These are phyloP conservation scores for Tanacetum coccineum DNA, from an alignment of 129 eudicot genomes.

Conservation along the genomic window DNA sequence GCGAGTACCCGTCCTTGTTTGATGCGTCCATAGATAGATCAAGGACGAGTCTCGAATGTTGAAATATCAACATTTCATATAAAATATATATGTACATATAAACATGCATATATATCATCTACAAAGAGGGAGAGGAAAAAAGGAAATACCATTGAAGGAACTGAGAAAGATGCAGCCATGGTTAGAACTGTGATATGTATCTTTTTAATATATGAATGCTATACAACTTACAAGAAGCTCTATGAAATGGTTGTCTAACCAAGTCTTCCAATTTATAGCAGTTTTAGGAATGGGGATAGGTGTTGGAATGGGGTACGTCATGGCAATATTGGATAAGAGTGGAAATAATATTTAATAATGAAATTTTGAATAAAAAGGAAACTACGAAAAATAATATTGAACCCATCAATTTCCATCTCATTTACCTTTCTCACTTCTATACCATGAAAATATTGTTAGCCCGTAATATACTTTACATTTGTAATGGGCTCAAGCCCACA, in stretches of 20 bases:
- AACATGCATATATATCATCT: neutral
- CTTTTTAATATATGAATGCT: conserved; percentile 11
- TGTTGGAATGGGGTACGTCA: conserved; percentile 15
- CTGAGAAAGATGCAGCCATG: conserved; percentile 89
- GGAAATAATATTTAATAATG: conserved; percentile 12
- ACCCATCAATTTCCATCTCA: conserved; percentile 10
- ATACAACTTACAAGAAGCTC: conserved; percentile 26
- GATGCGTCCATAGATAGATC: no score
- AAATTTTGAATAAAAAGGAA: neutral
- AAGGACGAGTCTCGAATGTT: no score
- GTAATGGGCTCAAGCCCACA: no score
- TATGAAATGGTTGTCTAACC: conserved; percentile 20
- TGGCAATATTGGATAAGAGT: conserved; percentile 19
- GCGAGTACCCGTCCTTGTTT: no score
- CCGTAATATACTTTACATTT: no score
- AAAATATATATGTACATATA: neutral
- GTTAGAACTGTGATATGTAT: conserved; percentile 34
- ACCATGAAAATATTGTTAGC: no score
- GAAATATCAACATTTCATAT: no score
- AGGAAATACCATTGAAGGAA: conserved; percentile 68
- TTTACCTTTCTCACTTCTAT: neutral
- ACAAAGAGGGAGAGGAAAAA: neutral
- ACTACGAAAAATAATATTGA: neutral
- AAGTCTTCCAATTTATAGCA: conserved; percentile 42
- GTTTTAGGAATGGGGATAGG: conserved; percentile 21